Conservation (phyloP, 208 protist species). For the Crithidia sp. region DNA sequence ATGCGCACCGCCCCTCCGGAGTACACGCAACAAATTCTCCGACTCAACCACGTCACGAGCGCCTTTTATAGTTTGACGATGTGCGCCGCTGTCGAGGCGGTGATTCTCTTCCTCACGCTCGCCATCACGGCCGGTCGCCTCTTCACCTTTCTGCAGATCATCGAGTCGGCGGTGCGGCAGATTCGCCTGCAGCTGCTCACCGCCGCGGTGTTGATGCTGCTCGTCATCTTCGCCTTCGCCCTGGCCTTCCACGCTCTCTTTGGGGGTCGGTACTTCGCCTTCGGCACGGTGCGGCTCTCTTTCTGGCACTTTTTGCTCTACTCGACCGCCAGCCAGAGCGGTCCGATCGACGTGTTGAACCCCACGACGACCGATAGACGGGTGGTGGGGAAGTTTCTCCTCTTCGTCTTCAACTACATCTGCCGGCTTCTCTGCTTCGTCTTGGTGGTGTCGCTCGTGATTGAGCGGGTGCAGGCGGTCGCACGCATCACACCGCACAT, state of each 20-base stretch:
- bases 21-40: background rate
- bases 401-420: conserved; percentile 15
- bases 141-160: conserved; percentile 11
- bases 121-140: background rate
- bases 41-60: background rate
- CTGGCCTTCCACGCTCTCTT: conserved; percentile 28
- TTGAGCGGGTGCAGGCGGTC: conserved; percentile 15
- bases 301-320: conserved; percentile 17
- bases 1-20: background rate
- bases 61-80: conserved; percentile 7
- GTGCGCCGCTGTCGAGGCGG: background rate
- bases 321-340: background rate
- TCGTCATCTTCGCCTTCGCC: conserved; percentile 13
- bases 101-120: conserved; percentile 7
- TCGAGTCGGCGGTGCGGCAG: conserved; percentile 13
- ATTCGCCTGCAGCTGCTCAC: conserved; percentile 1
- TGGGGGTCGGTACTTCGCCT: conserved; percentile 21
- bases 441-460: conserved; percentile 8
- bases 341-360: background rate
- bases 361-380: conserved; percentile 2
- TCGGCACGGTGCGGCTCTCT: background rate
- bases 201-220: conserved; percentile 12
- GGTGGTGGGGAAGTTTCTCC: background rate
- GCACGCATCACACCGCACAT: conserved; percentile 7
- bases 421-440: background rate